Base-by-base conservation (phyloP, 1,139 yeast genomes). In the Blastobotrys petasosporus region DNA sequence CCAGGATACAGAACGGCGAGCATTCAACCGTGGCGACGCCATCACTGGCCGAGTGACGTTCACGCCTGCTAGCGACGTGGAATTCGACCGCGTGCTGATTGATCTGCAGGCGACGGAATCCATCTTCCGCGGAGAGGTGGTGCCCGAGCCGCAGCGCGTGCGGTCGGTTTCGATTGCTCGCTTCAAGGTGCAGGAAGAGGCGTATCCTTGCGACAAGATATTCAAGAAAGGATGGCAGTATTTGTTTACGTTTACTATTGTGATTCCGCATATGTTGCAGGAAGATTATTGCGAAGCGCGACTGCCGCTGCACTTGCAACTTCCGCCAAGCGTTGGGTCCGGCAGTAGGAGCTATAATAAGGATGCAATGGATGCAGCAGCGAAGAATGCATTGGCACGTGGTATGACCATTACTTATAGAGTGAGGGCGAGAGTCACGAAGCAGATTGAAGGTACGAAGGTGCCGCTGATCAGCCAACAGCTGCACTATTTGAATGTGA, bases 211-310 rank as follows among this genome's bases (percentile, higher is more conserved):
- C 6, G 55, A 51, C 28, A 33, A 30, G 9, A 41, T 47, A 12
- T 42, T 55, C 25, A 43, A 38, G 15, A 46, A 48, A 34, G 59
- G 59, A 1, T 47, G 34, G 16, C 37, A 41, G 29, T 56, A 56
- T 37, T 30, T 47, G 6, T 51, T 55, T 36, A 39, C 49, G 7
- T 56, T 45, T 35, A 51, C 58, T 2, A 16, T 56, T 31, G 47
- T 44, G 11, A 42, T 56, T 3, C 59, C 59, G 1, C 51, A 46
- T 15, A 12, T 13, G 17, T 35, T 52, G 23, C 39, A 30, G 10
- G 40, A 39, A 3, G 49, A 32, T n/a, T 13, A 31, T 8, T 30
- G 44, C 37, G 20, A 42, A 6, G 31, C 34, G 11, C 35, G 37
- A 16, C 30, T 48, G 12, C 46, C 51, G 4, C 31, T 45, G 25